Base-by-base conservation (phyloP, 108 stramenopile genomes). In the Fistulifera pelliculosa region DNA sequence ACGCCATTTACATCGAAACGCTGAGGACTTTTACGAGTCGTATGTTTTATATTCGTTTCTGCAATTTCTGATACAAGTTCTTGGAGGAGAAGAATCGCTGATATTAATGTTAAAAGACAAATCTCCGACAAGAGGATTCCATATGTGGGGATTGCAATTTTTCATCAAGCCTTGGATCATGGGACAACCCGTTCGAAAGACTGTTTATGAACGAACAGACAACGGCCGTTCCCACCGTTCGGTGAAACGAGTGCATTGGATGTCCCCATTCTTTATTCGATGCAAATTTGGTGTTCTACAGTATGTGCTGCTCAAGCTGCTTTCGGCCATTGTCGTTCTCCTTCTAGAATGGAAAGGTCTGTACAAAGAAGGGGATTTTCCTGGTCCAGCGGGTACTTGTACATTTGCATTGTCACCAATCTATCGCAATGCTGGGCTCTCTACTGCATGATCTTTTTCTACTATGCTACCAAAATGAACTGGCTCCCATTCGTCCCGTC, bases 401-500 rank as follows among this genome's bases (percentile, higher is more conserved):
- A 90, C 55, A 85, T 87, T 56, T 87, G 85, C 60, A 74, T 87
- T 41, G 18, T 96, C 49, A 89, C 84, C 43, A 95, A 94, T 61
- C 13, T 90, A n/a, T 82, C 79, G 56, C 97, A 98, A 76, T 80
- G 87, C 40, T 96, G 94, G 93, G 97, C 97, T 4, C 64, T 98
- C 17, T 98, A 98, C 56, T 95, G 93, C 54, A 61, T 98, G 47
- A 85, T 95, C 16, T 79, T 95, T 54, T 96, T 98, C 43, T 98
- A 98, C 54, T 87, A 82, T 61, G 94, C 87, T 52, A 84, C 85
- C 27, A 87, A 52, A 86, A 93, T 62, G 95, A 96, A 61, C 70
- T 96, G 43, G 63, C 68, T 2, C 83, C 82, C 0, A 93, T 94
- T 44, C 75, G 89, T 42, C 95, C 97, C 17, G 85, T 96, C 3